Percentiles rank a stretch among this genome's conserved stretches.
Evolutionary conservation across 1,284 basidiomycete species (phyloP).

Genomic region (Ceratorhiza oryzae-sativae): DNA sequence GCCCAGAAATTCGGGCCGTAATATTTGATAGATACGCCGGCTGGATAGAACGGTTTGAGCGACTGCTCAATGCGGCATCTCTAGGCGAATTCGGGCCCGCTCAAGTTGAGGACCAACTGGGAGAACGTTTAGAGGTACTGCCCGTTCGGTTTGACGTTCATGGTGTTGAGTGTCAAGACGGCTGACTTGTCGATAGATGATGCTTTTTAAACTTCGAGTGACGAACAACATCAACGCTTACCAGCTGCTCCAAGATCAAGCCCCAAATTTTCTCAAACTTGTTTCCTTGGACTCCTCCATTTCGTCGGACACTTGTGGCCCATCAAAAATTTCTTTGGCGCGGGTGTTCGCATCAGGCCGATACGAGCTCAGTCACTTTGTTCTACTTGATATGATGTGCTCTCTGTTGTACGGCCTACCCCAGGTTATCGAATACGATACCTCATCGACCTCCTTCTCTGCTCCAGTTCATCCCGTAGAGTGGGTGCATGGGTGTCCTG

Average conservation of each 20-base stretch:
- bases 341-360: background rate
- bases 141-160: background rate
- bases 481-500: constrained; percentile 24
- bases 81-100: background rate
- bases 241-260: background rate
- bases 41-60: constrained; percentile 1
- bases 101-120: background rate
- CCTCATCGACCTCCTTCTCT: background rate
- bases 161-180: background rate
- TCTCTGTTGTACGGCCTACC: constrained; percentile 18
- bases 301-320: background rate
- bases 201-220: background rate
- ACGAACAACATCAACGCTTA: background rate
- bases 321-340: background rate
- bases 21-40: background rate
- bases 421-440: constrained; percentile 18
- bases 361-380: constrained; percentile 8
- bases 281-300: constrained; percentile 8
- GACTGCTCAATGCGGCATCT: background rate
- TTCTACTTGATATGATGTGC: constrained; percentile 4
- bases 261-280: constrained; percentile 9
- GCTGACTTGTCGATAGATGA: background rate
- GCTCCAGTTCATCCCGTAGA: background rate
- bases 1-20: background rate
- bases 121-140: constrained; percentile 12